phyloP scores from a whole-genome alignment of 805 yeast species.

The Danielia oregonensis region DNA sequence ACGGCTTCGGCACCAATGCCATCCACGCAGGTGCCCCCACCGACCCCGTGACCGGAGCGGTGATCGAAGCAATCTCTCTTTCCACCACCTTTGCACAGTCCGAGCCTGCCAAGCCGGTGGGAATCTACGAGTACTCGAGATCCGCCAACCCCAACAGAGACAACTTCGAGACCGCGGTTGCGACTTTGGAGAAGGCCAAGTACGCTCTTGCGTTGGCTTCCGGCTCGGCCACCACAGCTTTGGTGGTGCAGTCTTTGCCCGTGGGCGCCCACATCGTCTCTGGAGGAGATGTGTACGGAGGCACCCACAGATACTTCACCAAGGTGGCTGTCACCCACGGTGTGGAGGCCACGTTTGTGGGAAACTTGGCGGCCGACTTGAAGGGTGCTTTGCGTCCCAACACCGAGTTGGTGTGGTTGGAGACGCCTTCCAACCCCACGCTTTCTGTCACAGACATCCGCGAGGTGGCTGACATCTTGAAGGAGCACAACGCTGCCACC shows the following conservation, averaged over 20 bases:
- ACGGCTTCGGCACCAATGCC: constrained; percentile 73
- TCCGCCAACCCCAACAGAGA: constrained; percentile 85
- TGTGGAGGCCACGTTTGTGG: constrained; percentile 63
- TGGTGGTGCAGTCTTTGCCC: constrained; percentile 68
- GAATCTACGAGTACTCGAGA: constrained; percentile 79
- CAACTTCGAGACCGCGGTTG: constrained; percentile 74
- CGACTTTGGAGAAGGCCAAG: constrained; percentile 72
- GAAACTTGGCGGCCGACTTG: constrained; percentile 58
- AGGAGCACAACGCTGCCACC: constrained; percentile 38
- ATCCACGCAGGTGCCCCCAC: constrained; percentile 78
- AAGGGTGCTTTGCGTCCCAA: constrained; percentile 51
- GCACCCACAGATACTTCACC: constrained; percentile 87
- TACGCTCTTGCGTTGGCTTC: constrained; percentile 75
- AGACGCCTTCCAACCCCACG: constrained; percentile 87
- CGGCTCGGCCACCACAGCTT: constrained; percentile 84
- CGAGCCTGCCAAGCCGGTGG: constrained; percentile 74
- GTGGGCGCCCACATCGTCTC: constrained; percentile 71
- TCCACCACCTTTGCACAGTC: constrained; percentile 83
- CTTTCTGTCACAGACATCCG: constrained; percentile 72
- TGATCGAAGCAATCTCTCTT: constrained; percentile 76
- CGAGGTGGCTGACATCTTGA: constrained; percentile 54
- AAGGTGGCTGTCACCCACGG: constrained; percentile 81
- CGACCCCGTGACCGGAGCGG: constrained; percentile 78
- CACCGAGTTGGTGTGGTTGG: constrained; percentile 82
- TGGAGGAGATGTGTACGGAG: constrained; percentile 87